phyloP scores from a whole-genome alignment of 352 stramenopile species.

The Aphanomyces cochlioides region DNA sequence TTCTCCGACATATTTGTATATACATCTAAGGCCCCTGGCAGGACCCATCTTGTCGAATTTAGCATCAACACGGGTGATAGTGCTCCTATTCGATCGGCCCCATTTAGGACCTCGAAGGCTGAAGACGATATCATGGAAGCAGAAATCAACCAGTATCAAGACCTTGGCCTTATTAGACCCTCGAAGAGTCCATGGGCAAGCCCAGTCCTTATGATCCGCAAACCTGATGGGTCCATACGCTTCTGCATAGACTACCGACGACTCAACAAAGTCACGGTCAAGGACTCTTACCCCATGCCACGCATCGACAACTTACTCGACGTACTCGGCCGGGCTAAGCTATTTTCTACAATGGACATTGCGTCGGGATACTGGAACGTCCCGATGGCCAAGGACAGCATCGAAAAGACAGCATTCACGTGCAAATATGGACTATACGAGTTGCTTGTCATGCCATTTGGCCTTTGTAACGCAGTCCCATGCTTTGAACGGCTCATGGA shows the following conservation, averaged over 20 bases:
- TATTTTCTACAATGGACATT: not conserved
- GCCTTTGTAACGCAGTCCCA: not conserved
- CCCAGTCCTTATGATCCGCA: too few species aligned
- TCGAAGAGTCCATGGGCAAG: not conserved
- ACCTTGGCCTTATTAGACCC: not conserved
- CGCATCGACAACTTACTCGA: not conserved
- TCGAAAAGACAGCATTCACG: not conserved
- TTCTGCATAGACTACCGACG: not conserved
- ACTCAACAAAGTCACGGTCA: not conserved
- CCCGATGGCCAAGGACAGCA: not conserved
- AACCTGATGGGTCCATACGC: too few species aligned
- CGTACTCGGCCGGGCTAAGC: not conserved
- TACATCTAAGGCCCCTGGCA: too few species aligned
- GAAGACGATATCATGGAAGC: slow-evolving; percentile 1
- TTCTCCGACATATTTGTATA: not conserved
- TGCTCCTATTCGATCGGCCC: not conserved
- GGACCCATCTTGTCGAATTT: not conserved
- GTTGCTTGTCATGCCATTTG: not conserved
- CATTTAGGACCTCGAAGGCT: not conserved
- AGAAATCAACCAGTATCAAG: not conserved
- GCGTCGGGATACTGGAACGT: not conserved
- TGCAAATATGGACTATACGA: not conserved
- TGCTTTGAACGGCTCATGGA: not conserved
- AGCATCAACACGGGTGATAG: not conserved
- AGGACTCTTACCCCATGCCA: not conserved